Conservation (phyloP, 495 filamentous ascomycete species). For the Penicillium ochrochloron region DNA sequence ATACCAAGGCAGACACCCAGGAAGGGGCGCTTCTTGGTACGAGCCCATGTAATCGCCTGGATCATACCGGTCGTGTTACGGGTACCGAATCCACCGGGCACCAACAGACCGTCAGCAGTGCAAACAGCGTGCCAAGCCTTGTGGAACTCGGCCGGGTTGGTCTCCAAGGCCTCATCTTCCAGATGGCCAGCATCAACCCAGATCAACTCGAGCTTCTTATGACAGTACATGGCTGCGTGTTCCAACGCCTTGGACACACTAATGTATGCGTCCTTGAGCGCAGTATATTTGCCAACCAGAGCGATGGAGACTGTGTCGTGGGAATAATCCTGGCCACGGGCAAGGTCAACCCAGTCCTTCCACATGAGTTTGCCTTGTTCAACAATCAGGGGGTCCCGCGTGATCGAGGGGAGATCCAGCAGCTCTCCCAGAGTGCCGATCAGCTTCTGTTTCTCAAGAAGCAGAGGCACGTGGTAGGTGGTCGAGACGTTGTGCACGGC, state of each 20-base stretch:
- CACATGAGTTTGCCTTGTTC: constrained; percentile 68
- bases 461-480: constrained; percentile 89
- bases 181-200: constrained; percentile 87
- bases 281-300: constrained; percentile 89
- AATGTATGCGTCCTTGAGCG: constrained; percentile 82
- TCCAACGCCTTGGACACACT: constrained; percentile 84
- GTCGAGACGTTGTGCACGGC: constrained; percentile 84
- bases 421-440: constrained; percentile 58
- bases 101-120: constrained; percentile 65
- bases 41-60: constrained; percentile 77
- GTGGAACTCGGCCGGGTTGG: constrained; percentile 74
- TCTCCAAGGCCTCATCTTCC: constrained; percentile 66
- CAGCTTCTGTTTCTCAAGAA: constrained; percentile 80
- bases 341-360: constrained; percentile 73
- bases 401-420: constrained; percentile 26
- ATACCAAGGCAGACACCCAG: constrained; percentile 94
- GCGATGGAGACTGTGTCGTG: constrained; percentile 77
- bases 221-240: constrained; percentile 86
- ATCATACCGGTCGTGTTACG: constrained; percentile 91
- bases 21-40: constrained; percentile 78
- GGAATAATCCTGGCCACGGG: constrained; percentile 59
- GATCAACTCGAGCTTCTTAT: constrained; percentile 75
- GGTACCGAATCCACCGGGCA: constrained; percentile 78
- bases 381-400: constrained; percentile 40
- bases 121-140: constrained; percentile 85